These are phyloP conservation scores for Pythium utonaiense DNA, from an alignment of 352 stramenopile genomes.

Conservation along the genomic window DNA sequence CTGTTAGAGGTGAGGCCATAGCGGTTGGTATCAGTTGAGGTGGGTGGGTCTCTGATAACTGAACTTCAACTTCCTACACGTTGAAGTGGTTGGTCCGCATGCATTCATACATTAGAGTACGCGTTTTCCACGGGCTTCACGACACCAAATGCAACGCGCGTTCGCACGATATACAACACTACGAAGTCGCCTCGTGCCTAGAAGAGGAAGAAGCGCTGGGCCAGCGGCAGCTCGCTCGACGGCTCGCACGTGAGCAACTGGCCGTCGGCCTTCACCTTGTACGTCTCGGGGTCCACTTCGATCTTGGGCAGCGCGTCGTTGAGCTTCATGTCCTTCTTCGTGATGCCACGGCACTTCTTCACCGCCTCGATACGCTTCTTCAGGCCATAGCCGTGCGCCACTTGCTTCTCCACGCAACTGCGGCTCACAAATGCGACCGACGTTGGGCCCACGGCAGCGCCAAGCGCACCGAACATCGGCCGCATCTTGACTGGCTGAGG, in stretches of 20 bases:
- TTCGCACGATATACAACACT: too few relatives aligned
- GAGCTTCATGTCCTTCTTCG: slow-evolving; percentile 96
- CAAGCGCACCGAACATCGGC: slow-evolving; percentile 90
- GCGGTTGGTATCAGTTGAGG: too few relatives aligned
- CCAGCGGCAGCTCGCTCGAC: slow-evolving; percentile 80
- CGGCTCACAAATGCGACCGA: slow-evolving; percentile 91
- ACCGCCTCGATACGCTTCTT: slow-evolving; percentile 87
- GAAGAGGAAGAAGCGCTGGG: slow-evolving; percentile 94
- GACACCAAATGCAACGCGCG: too few relatives aligned
- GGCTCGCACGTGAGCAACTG: slow-evolving; percentile 87
- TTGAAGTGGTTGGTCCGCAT: background rate
- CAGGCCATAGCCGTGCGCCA: slow-evolving; percentile 74
- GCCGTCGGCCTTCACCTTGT: slow-evolving; percentile 91
- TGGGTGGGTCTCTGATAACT: background rate
- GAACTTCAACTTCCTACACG: background rate
- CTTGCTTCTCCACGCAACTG: slow-evolving; percentile 66
- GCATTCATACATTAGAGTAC: background rate
- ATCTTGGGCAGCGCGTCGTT: slow-evolving; percentile 94
- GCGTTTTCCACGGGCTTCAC: too few relatives aligned
- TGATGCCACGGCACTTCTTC: slow-evolving; percentile 74
- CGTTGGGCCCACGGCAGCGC: slow-evolving; percentile 48
- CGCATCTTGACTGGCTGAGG: slow-evolving; percentile 95
- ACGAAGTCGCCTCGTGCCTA: slow-evolving; percentile 37
- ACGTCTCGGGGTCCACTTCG: slow-evolving; percentile 95
- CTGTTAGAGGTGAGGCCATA: too few relatives aligned